These are phyloP conservation scores for Beauveria asiatica DNA, from an alignment of 2,329 filamentous ascomycete genomes.

Conservation along the genomic window DNA sequence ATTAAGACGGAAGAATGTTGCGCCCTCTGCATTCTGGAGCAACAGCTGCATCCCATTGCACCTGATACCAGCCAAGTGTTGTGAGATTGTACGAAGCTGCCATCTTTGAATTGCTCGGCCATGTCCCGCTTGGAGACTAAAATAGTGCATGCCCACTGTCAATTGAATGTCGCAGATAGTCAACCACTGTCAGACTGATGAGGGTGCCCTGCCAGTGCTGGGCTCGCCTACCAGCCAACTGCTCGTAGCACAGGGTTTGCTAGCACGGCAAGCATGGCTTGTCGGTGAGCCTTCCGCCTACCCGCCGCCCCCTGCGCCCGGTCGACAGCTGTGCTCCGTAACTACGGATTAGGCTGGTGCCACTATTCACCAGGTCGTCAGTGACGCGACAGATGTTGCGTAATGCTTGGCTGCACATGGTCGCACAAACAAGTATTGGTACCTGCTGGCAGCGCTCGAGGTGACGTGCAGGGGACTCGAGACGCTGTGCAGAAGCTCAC, in stretches of 20 bases:
- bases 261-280: background rate
- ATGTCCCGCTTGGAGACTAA: background rate
- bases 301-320: background rate
- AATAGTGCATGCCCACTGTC: background rate
- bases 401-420: background rate
- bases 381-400: slow-evolving; percentile 2
- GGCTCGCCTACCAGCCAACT: background rate
- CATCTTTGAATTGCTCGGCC: background rate
- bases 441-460: background rate
- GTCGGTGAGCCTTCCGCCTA: slow-evolving; percentile 2
- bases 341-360: background rate
- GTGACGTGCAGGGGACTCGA: background rate
- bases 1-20: background rate
- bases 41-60: background rate
- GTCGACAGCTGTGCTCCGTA: background rate
- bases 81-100: slow-evolving; percentile 6
- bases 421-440: background rate
- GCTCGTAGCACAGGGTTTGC: background rate
- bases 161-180: background rate
- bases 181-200: background rate
- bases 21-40: background rate
- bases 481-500: background rate
- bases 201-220: background rate
- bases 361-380: background rate
- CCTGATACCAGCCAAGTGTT: background rate